These are phyloP conservation scores for Fusarium tricinctum DNA, from an alignment of 2,329 filamentous ascomycete species.

Conservation along the genomic window DNA sequence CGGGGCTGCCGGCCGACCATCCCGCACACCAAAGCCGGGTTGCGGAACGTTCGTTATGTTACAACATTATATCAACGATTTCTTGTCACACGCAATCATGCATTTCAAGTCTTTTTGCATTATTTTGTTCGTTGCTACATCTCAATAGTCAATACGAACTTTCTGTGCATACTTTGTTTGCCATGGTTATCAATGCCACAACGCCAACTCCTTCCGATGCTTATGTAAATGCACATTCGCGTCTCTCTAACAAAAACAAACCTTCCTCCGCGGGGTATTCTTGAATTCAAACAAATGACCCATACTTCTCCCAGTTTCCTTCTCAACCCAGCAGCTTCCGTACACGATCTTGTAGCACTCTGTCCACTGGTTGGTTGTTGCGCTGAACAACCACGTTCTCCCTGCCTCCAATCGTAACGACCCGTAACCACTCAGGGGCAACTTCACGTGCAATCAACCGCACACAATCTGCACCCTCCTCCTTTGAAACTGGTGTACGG, in stretches of 20 bases:
- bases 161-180: slow-evolving; percentile 4
- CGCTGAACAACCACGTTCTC: slow-evolving; percentile 71
- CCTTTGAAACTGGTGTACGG: slow-evolving; percentile 65
- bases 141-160: slow-evolving; percentile 22
- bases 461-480: slow-evolving; percentile 66
- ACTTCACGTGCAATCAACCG: slow-evolving; percentile 67
- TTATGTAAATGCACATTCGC: slow-evolving; percentile 34
- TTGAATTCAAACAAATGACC: slow-evolving; percentile 21
- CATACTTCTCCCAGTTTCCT: not conserved
- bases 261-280: slow-evolving; percentile 38
- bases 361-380: slow-evolving; percentile 57
- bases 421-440: slow-evolving; percentile 68
- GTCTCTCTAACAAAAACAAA: slow-evolving; percentile 17
- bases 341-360: slow-evolving; percentile 56
- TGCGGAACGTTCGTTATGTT: not conserved
- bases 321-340: slow-evolving; percentile 52
- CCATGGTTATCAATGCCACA: slow-evolving; percentile 23
- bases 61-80: no score
- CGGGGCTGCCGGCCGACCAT: slow-evolving; percentile 8
- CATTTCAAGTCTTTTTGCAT: not conserved
- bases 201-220: slow-evolving; percentile 42
- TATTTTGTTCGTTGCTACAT: slow-evolving; percentile 3
- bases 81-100: not conserved
- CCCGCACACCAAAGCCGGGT: slow-evolving; percentile 4
- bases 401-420: slow-evolving; percentile 65